A percentile compares a stretch with the other conserved stretches of the same genome.
Evolutionary conservation across 495 filamentous ascomycete genomes (phyloP).

Genomic region (Penicillium bialowiezense): DNA sequence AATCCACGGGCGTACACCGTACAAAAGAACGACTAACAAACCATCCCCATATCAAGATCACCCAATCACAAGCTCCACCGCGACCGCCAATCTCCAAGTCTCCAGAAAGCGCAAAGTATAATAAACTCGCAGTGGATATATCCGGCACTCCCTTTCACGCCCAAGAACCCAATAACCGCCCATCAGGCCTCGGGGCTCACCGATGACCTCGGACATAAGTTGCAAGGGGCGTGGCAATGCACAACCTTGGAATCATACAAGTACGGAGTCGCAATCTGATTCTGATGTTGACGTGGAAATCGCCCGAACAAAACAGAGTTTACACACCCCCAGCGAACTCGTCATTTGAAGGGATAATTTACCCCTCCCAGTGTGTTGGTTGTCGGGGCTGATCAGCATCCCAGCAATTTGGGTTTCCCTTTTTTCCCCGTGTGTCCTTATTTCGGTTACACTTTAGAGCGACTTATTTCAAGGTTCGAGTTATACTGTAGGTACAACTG

Average conservation of each 20-base stretch:
- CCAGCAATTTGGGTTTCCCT: neutral
- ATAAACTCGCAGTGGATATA: neutral
- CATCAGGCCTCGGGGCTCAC: neutral
- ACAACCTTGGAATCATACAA: too few relatives aligned
- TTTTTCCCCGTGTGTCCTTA: slow-evolving; percentile 2
- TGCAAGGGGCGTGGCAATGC: slow-evolving; percentile 3
- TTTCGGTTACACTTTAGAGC: slow-evolving; percentile 3
- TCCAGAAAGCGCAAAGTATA: neutral
- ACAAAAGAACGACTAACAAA: neutral
- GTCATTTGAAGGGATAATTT: slow-evolving; percentile 1
- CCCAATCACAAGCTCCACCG: neutral
- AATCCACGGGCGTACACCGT: neutral
- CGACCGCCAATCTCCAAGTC: neutral
- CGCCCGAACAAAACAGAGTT: neutral
- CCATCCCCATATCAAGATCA: neutral
- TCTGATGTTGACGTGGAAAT: too few relatives aligned
- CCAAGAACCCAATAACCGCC: slow-evolving; percentile 6
- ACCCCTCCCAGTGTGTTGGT: slow-evolving; percentile 3
- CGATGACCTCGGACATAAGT: neutral
- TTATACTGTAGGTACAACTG: too few relatives aligned
- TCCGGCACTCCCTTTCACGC: neutral
- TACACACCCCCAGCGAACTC: neutral
- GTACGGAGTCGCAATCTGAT: too few relatives aligned
- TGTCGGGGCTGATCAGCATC: slow-evolving; percentile 5
- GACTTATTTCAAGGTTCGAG: too few relatives aligned